Conservation (phyloP, 2,329 filamentous ascomycete species). For the Penicillium sp. region DNA sequence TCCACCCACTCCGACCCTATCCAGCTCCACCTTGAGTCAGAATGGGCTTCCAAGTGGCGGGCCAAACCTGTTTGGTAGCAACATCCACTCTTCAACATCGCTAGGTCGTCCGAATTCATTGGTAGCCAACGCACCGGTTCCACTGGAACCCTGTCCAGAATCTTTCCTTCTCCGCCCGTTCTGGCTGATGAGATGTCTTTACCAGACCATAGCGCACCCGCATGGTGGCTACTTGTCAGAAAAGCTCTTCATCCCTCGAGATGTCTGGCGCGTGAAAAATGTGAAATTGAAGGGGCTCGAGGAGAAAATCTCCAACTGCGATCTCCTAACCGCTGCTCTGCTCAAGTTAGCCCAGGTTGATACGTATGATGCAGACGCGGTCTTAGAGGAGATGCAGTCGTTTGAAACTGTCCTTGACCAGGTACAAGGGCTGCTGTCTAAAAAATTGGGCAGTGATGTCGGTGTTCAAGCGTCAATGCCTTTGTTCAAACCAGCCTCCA, state of each 20-base stretch:
- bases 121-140: conserved; percentile 64
- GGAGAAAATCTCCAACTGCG: conserved; percentile 89
- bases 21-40: conserved; percentile 57
- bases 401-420: conserved; percentile 83
- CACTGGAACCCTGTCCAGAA: conserved; percentile 86
- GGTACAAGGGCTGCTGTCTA: conserved; percentile 69
- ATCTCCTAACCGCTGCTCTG: conserved; percentile 82
- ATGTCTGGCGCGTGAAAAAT: conserved; percentile 90
- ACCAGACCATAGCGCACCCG: conserved; percentile 86
- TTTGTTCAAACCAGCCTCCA: conserved; percentile 64
- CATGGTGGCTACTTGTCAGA: conserved; percentile 88
- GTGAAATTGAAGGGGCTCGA: conserved; percentile 89
- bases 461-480: conserved; percentile 70
- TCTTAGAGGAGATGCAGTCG: conserved; percentile 89
- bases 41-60: conserved; percentile 61
- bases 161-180: conserved; percentile 89
- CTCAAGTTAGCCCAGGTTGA: conserved; percentile 80
- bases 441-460: conserved; percentile 90
- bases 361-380: conserved; percentile 82
- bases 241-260: conserved; percentile 84
- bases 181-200: conserved; percentile 94
- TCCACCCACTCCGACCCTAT: conserved; percentile 67
- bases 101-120: conserved; percentile 64
- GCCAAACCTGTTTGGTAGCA: conserved; percentile 76
- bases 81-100: conserved; percentile 64